Evolutionary conservation across 306 rosid species (phyloP).

Genomic region (Rosa multiflora): DNA sequence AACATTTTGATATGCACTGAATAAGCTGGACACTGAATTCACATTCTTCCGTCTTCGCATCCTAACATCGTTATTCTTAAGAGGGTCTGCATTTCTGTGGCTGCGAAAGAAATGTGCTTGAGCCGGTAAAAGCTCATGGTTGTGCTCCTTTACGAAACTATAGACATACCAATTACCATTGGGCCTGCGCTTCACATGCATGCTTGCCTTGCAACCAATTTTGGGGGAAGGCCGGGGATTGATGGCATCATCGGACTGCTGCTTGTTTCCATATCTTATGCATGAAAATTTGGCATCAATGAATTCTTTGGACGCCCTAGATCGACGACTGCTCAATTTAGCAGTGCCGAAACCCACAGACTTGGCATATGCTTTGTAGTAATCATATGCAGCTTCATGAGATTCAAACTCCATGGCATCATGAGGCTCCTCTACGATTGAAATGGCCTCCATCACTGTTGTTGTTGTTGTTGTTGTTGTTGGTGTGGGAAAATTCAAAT

Average conservation of each 20-base stretch:
- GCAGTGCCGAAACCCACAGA: conserved; percentile 34
- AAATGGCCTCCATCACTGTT: conserved; percentile 20
- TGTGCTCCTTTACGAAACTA: conserved; percentile 30
- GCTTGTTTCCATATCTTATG: conserved; percentile 31
- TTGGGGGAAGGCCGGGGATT: conserved; percentile 33
- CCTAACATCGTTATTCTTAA: conserved; percentile 20
- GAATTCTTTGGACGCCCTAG: conserved; percentile 31
- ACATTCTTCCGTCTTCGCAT: conserved; percentile 25
- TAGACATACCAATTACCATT: conserved; percentile 26
- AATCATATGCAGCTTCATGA: conserved; percentile 30
- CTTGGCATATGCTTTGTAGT: conserved; percentile 33
- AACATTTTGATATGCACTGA: conserved; percentile 31
- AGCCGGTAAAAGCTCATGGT: conserved; percentile 30
- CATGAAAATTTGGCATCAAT: conserved; percentile 37
- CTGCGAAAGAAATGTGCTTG: conserved; percentile 34
- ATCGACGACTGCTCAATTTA: conserved; percentile 33
- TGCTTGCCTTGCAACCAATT: conserved; percentile 35
- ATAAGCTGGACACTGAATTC: conserved; percentile 19
- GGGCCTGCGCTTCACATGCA: conserved; percentile 34
- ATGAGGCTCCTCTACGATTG: conserved; percentile 29
- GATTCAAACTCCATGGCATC: conserved; percentile 31
- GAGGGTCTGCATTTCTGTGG: conserved; percentile 22
- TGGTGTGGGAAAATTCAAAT: conserved; percentile 26
- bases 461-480: background rate
- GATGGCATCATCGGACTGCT: conserved; percentile 32